Conservation (phyloP, 2,329 filamentous ascomycete species). For the Botryotinia calthae region DNA sequence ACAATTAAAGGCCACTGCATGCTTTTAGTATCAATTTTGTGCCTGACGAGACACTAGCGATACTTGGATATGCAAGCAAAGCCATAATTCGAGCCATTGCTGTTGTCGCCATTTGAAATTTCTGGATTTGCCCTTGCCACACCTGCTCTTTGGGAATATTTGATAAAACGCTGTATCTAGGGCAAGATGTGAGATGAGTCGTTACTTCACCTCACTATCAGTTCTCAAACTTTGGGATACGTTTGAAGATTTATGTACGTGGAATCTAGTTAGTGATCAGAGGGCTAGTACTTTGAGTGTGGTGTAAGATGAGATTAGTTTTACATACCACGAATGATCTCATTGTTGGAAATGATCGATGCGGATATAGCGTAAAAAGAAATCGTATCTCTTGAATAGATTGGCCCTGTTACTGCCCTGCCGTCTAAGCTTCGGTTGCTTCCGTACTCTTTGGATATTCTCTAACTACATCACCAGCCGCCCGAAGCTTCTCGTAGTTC, state of each 20-base stretch:
- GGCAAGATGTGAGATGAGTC: neutral
- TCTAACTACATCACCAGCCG: neutral
- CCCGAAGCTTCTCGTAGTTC: neutral
- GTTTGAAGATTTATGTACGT: neutral
- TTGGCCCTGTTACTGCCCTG: neutral
- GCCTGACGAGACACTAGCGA: neutral
- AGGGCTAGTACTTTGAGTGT: accelerated
- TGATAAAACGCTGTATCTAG: neutral
- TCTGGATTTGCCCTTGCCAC: neutral
- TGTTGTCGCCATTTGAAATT: neutral
- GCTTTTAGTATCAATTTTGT: neutral
- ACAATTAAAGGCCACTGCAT: neutral
- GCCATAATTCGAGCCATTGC: neutral
- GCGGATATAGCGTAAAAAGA: neutral
- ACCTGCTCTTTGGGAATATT: accelerated
- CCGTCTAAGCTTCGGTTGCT: neutral
- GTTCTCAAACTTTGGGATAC: neutral
- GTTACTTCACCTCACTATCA: neutral
- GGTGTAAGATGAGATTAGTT: neutral
- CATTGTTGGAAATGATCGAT: neutral
- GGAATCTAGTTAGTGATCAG: neutral
- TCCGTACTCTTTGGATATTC: neutral
- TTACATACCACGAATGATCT: neutral
- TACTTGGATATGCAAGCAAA: neutral
- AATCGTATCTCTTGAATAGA: accelerated